Percentiles rank a stretch among this genome's conserved stretches.
These are phyloP conservation scores for Pythium sp. DNA, from an alignment of 352 stramenopile genomes.

Conservation along the genomic window DNA sequence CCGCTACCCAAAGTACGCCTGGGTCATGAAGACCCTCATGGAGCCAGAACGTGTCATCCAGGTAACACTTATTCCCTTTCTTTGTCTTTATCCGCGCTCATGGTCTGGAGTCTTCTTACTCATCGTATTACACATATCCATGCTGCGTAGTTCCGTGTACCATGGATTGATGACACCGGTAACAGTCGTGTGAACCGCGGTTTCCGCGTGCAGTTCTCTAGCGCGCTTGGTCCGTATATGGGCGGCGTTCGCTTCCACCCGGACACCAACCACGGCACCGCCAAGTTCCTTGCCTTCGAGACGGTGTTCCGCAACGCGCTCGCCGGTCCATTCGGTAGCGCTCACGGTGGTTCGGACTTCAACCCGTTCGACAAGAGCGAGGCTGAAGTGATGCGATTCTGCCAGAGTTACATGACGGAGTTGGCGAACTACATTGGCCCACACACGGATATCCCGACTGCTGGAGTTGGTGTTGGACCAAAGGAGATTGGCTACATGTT, in stretches of 20 bases:
- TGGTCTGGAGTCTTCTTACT: neutral
- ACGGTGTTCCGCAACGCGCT: conserved; percentile 96
- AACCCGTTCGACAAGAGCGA: conserved; percentile 97
- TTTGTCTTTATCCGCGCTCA: neutral
- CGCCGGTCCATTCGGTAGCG: conserved; percentile 66
- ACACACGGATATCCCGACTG: conserved; percentile 94
- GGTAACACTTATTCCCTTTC: conserved; percentile 9
- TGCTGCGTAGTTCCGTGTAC: conserved; percentile 90
- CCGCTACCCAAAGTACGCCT: conserved; percentile 87
- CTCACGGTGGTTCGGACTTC: conserved; percentile 94
- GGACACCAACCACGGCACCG: conserved; percentile 86
- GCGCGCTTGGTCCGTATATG: conserved; percentile 90
- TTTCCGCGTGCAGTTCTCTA: conserved; percentile 97
- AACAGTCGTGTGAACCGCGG: conserved; percentile 95
- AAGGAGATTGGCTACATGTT: conserved; percentile 97
- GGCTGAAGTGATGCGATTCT: conserved; percentile 97
- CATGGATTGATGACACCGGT: conserved; percentile 96
- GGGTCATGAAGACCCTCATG: conserved; percentile 93
- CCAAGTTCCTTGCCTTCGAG: conserved; percentile 94
- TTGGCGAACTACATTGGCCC: conserved; percentile 97
- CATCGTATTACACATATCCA: neutral
- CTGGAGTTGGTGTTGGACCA: conserved; percentile 92
- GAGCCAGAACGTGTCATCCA: conserved; percentile 93
- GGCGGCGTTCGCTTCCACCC: conserved; percentile 94
- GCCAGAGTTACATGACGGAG: conserved; percentile 98